Conservation (phyloP, 2,329 filamentous ascomycete species). For the Penicillium sp. region DNA sequence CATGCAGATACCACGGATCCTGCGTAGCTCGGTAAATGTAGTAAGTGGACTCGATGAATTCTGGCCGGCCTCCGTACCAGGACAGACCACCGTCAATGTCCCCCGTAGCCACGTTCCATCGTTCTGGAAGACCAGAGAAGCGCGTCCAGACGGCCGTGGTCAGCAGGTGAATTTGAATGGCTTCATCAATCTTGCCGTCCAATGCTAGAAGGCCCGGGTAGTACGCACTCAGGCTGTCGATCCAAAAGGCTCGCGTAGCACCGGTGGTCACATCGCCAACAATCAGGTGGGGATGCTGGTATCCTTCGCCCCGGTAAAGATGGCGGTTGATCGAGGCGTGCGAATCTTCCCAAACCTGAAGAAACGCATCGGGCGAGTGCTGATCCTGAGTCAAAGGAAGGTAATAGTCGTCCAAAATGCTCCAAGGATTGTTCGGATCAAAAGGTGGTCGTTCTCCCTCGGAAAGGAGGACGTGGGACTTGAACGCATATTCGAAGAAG, state of each 20-base stretch:
- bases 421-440: constrained; percentile 44
- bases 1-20: constrained; percentile 94
- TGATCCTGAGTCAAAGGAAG: constrained; percentile 64
- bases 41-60: constrained; percentile 97
- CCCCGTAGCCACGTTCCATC: constrained; percentile 85
- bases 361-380: constrained; percentile 75
- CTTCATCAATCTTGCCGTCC: constrained; percentile 87
- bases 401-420: constrained; percentile 65
- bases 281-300: constrained; percentile 88
- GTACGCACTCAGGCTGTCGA: constrained; percentile 93
- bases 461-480: constrained; percentile 87
- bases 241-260: constrained; percentile 87
- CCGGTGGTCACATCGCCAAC: constrained; percentile 88
- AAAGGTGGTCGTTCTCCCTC: constrained; percentile 57
- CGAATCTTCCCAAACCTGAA: constrained; percentile 80
- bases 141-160: constrained; percentile 94
- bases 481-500: constrained; percentile 97
- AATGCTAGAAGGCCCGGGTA: constrained; percentile 86
- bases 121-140: constrained; percentile 89
- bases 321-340: constrained; percentile 87
- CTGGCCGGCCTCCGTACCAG: constrained; percentile 94
- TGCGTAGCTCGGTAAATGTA: constrained; percentile 91
- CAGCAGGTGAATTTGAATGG: constrained; percentile 83
- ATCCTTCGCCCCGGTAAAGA: constrained; percentile 73
- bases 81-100: constrained; percentile 82